Evolutionary conservation across 2,329 filamentous ascomycete species (phyloP).

Genomic region (Colletotrichum sansevieriae): DNA sequence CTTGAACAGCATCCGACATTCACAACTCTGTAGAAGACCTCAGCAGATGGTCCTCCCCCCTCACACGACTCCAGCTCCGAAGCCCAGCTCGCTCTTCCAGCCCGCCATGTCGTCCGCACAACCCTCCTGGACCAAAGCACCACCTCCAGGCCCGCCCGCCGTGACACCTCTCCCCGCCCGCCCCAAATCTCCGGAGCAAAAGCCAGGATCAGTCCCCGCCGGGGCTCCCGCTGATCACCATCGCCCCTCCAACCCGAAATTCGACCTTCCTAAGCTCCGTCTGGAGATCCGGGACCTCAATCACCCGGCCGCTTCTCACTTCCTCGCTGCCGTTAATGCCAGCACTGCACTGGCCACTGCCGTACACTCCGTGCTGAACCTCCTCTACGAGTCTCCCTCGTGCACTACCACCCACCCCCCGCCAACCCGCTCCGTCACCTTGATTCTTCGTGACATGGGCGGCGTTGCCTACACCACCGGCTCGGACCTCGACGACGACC

Average conservation of each 20-base stretch:
- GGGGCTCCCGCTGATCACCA: constrained; percentile 17
- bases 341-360: constrained; percentile 72
- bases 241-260: constrained; percentile 20
- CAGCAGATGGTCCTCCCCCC: constrained; percentile 38
- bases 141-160: constrained; percentile 25
- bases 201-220: constrained; percentile 17
- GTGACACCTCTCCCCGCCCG: constrained; percentile 36
- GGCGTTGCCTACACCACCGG: constrained; percentile 94
- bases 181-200: constrained; percentile 18
- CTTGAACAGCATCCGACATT: neutral
- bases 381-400: constrained; percentile 74
- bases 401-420: constrained; percentile 59
- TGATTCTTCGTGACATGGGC: constrained; percentile 82
- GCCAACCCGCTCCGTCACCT: constrained; percentile 85
- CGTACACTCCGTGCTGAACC: constrained; percentile 75
- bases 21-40: neutral
- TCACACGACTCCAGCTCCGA: constrained; percentile 32
- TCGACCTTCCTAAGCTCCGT: constrained; percentile 66
- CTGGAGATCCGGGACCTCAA: constrained; percentile 70
- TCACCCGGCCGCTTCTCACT: constrained; percentile 72
- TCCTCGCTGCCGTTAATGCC: constrained; percentile 76
- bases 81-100: constrained; percentile 36
- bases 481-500: constrained; percentile 81
- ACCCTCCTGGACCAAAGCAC: constrained; percentile 16
- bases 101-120: constrained; percentile 40